A percentile compares a stretch with the other conserved stretches of the same genome.
Evolutionary conservation across 345 rosid genomes (phyloP).

Genomic region (Salix koriyanagi): DNA sequence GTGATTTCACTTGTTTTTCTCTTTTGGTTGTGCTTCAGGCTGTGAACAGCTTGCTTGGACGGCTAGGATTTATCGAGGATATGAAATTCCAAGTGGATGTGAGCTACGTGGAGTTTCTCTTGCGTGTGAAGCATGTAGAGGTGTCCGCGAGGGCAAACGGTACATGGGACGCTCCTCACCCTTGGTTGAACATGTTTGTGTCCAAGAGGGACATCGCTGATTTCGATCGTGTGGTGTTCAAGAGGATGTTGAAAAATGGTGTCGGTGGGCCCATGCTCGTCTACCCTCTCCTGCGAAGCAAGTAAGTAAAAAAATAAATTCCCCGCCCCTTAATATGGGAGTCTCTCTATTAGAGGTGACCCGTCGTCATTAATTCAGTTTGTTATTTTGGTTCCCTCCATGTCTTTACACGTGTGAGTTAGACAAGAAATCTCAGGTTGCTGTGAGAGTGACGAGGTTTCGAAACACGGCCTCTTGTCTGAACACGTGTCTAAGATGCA

Average conservation of each 20-base stretch:
- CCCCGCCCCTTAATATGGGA: not conserved
- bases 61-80: slow-evolving; percentile 44
- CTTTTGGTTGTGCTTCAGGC: slow-evolving; percentile 24
- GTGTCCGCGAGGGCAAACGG: slow-evolving; percentile 56
- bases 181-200: slow-evolving; percentile 86
- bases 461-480: not conserved
- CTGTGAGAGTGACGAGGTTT: slow-evolving; percentile 29
- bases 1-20: not conserved
- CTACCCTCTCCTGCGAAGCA: slow-evolving; percentile 81
- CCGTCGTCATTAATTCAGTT: slow-evolving; percentile 3
- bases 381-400: slow-evolving; percentile 13
- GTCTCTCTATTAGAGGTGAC: too few species aligned
- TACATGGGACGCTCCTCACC: slow-evolving; percentile 86
- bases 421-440: not conserved
- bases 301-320: slow-evolving; percentile 34
- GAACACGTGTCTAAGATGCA: slow-evolving; percentile 1
- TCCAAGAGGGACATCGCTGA: slow-evolving; percentile 50
- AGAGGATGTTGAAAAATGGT: slow-evolving; percentile 56
- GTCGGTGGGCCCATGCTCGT: slow-evolving; percentile 87
- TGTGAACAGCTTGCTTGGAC: slow-evolving; percentile 45
- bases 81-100: slow-evolving; percentile 59
- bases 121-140: slow-evolving; percentile 67
- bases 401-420: slow-evolving; percentile 31
- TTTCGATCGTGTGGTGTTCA: slow-evolving; percentile 71
- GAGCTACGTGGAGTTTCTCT: slow-evolving; percentile 60